Evolutionary conservation across 345 rosid genomes (phyloP), one percentile per base, ranked within the genome.

Genomic region (Jatropha curcas): DNA sequence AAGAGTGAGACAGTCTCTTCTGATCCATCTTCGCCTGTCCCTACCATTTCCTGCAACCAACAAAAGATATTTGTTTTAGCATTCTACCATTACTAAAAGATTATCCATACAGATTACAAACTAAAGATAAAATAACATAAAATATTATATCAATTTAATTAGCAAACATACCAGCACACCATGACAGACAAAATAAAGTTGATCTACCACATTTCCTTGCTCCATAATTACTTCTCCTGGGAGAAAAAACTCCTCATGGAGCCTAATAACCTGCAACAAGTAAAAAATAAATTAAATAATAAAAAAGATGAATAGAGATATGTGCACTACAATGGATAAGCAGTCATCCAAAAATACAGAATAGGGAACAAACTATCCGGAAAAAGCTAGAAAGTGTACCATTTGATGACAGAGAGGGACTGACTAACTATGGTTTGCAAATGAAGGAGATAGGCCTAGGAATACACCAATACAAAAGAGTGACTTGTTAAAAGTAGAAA

Each of bases 171-270:
- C 99, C 96, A 96, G 82, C 50, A 58, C 64, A 73, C 99, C 99
- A 77, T 86, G 88, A 75, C 98, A 93, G 48, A 96, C 88, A 82
- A 96, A 93, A 80, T 91, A 96, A 62, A 95, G 88, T 50, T 95
- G 94, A 84, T 95, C 99, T 31, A 91, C 96, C 7, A 85, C 97
- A 60, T 81, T 86, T 62, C 98, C 99, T 74, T 88, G 98, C 82
- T 90, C 97, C 85, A 90, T 80, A 74, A 95, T 87, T 60, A 93
- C 90, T 88, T 95, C 98, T 77, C 98, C 97, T 0, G 98, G 99
- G 66, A 95, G 96, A 82, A 88, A 92, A 79, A 93, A 93, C 74
- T 95, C 99, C 85, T 95, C 99, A 77, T 95, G 98, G 53, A 95
- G 89, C 77, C 84, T 88, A 67, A 80, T 87, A 33, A 84, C 96